A percentile compares a stretch with the other conserved stretches of the same genome.
Conservation (phyloP, 345 rosid species). For the Lepidium aucheri region DNA sequence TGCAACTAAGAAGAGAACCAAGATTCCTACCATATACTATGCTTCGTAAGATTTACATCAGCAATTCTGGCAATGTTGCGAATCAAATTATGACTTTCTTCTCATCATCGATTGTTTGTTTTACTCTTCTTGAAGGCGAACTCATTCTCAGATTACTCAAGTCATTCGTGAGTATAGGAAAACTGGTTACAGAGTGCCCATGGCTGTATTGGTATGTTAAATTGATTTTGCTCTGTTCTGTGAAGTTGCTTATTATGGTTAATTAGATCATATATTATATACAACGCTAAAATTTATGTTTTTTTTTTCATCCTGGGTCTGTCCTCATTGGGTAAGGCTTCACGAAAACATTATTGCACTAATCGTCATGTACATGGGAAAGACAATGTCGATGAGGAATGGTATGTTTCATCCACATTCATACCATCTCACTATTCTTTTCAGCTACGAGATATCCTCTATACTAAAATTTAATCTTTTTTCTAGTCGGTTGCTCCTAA, state of each 20-base stretch:
- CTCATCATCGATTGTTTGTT: neutral
- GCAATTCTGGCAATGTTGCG: neutral
- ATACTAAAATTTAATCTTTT: neutral
- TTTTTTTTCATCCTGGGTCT: neutral
- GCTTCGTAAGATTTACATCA: slow-evolving; percentile 55
- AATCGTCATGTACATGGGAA: slow-evolving; percentile 48
- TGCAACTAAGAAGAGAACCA: slow-evolving; percentile 34
- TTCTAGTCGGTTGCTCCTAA: slow-evolving; percentile 75
- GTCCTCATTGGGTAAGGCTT: slow-evolving; percentile 48
- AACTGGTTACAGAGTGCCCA: slow-evolving; percentile 86
- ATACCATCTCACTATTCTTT: neutral
- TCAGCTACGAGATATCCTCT: neutral
- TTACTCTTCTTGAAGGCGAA: slow-evolving; percentile 50
- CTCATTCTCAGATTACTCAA: slow-evolving; percentile 92
- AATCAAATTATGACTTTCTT: neutral
- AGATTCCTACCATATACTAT: slow-evolving; percentile 71
- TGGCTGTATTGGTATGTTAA: slow-evolving; percentile 73
- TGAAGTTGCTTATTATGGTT: neutral
- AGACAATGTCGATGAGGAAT: slow-evolving; percentile 89
- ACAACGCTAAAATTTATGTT: neutral
- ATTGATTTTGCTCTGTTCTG: neutral
- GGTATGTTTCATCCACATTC: slow-evolving; percentile 36
- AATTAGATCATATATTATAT: neutral
- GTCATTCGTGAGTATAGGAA: slow-evolving; percentile 76
- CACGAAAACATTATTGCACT: slow-evolving; percentile 89